These are phyloP conservation scores for Musa balbisiana DNA, from an alignment of 202 grass and related monocot species.

Conservation along the genomic window DNA sequence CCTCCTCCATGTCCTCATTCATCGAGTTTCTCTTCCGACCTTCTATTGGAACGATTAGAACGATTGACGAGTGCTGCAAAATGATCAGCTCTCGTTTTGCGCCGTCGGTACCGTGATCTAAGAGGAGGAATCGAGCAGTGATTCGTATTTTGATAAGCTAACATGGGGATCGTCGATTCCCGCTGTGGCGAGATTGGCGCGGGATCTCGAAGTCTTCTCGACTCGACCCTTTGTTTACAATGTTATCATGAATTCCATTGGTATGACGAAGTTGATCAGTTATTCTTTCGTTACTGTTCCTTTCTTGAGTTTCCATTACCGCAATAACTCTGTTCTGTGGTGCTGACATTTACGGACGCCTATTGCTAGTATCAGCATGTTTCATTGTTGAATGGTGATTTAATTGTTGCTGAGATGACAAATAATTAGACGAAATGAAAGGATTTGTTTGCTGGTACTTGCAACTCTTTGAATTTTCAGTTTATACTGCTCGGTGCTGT, in stretches of 20 bases:
- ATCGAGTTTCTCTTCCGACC: background rate
- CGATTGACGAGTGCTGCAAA: background rate
- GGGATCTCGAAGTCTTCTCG: slow-evolving; percentile 3
- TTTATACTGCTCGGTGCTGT: slow-evolving; percentile 1
- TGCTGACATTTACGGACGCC: too few relatives aligned
- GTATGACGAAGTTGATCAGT: slow-evolving; percentile 12
- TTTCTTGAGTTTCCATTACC: too few relatives aligned
- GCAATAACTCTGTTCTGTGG: too few relatives aligned
- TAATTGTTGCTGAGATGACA: background rate
- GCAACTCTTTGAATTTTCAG: background rate
- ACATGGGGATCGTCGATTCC: background rate
- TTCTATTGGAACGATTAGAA: background rate
- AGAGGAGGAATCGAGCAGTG: too few relatives aligned
- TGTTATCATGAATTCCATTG: slow-evolving; percentile 15
- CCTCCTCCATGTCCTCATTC: background rate
- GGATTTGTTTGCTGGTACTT: background rate
- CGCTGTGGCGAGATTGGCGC: background rate
- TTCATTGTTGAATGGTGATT: too few relatives aligned
- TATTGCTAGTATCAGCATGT: too few relatives aligned
- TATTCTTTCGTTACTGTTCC: background rate
- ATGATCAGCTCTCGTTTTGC: background rate
- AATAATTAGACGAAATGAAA: background rate
- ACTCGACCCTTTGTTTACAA: slow-evolving; percentile 9
- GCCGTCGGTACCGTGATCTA: too few relatives aligned
- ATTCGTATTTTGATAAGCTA: too few relatives aligned